phyloP scores from a whole-genome alignment of 2,329 filamentous ascomycete genomes.

The Exutisphaerella laricina region DNA sequence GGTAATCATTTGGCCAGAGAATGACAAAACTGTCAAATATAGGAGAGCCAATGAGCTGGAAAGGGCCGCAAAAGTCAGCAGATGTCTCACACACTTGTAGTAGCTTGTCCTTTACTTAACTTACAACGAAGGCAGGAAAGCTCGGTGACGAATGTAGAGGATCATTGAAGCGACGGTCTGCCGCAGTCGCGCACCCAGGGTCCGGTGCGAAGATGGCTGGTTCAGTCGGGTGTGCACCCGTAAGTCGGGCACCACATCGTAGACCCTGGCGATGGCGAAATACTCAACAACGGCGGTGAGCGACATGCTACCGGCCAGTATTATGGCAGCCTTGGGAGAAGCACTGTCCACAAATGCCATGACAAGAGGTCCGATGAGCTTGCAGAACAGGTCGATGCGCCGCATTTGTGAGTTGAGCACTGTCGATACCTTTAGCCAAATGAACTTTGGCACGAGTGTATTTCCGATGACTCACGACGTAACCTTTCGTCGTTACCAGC shows the following conservation, averaged over 20 bases:
- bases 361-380: slow-evolving; percentile 49
- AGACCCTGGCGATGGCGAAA: slow-evolving; percentile 46
- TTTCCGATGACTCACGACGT: slow-evolving; percentile 13
- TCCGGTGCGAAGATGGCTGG: neutral
- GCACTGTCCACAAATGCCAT: slow-evolving; percentile 47
- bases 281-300: slow-evolving; percentile 49
- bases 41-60: slow-evolving; percentile 52
- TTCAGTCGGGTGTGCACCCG: neutral
- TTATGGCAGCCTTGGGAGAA: slow-evolving; percentile 47
- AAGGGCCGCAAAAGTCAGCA: no score
- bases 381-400: slow-evolving; percentile 55
- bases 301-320: slow-evolving; percentile 48
- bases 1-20: slow-evolving; percentile 59
- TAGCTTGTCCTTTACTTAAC: no score
- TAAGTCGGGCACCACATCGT: slow-evolving; percentile 6
- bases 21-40: slow-evolving; percentile 57
- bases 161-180: slow-evolving; percentile 22
- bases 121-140: slow-evolving; percentile 59
- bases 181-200: slow-evolving; percentile 5
- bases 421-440: slow-evolving; percentile 25
- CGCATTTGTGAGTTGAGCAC: slow-evolving; percentile 55
- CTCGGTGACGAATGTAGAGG: slow-evolving; percentile 49
- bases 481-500: slow-evolving; percentile 34
- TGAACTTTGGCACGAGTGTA: neutral
- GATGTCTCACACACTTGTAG: no score